Base-by-base conservation (phyloP, 306 rosid species). In the Cucumis cinereus region DNA sequence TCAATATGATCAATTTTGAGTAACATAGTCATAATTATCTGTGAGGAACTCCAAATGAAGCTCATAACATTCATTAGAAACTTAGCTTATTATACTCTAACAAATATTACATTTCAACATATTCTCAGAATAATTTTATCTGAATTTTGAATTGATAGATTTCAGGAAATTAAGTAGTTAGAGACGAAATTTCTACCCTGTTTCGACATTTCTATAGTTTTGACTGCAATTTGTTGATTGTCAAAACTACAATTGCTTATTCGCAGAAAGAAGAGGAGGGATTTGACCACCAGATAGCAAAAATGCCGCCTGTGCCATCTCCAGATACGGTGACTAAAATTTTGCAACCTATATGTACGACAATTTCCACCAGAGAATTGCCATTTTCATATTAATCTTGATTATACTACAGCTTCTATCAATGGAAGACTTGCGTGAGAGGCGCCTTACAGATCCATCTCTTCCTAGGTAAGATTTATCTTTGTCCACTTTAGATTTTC, bases 371-470 rank as follows among this genome's bases (percentile, higher is more conserved):
- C n/a, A 5, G 11, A 49, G 35, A 10, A 4, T 68, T 53, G 19
- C 40, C 11, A 17, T 30, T 67, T 78, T 7, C 40, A 36, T 19
- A 14, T 70, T 81, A 43, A 80, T 60, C 45, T 83, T 45, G 58
- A 24, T 59, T 77, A 7, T 24, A 26, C 79, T 81, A 50, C 85
- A 94, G 98, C 98, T 94, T 86, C 73, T 86, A 47, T 85, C 96
- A 9, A 64, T 94, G 93, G 98, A 94, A 79, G 98, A 89, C 84
- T 80, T 94, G 53, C 88, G 93, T 4, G 89, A 94, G 78, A 89
- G 79, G 67, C 96, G 97, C 55, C 87, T 94, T 61, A 88, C 83
- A 55, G 91, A 94, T 79, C 95, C 98, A 15, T 87, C 82, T 74
- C 90, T 94, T 83, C 98, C 97, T 36, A 85, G 97, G 98, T 91